Base-by-base conservation (phyloP, 495 filamentous ascomycete genomes). In the Penicillium mononematosum region DNA sequence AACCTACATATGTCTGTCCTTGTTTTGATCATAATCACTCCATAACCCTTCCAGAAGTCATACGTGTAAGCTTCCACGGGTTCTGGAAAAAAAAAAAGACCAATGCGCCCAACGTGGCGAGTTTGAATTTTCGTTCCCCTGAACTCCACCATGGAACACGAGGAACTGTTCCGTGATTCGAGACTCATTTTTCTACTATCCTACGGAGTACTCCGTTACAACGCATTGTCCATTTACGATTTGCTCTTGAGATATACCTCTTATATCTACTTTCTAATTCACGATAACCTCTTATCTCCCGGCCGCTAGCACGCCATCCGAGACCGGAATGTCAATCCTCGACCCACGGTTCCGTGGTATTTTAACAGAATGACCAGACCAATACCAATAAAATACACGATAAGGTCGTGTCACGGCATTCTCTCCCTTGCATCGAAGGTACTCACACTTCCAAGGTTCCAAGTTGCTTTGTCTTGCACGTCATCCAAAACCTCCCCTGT, bases 231-330 rank as follows among this genome's bases (percentile, higher is more conserved):
- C 44, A 20, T 24, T 12, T 47, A 31, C 10, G 9, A 32, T 32
- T 10, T 11, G 2, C 9, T 10, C 0, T 32, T 10, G 10, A 11
- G 29, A 32, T 32, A 32, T 12, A 32, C 9, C 31, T 34, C 31
- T 10, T 34, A 51, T 20, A 45, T 36, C 32, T 55, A 34, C 19
- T 55, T 12, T 44, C 44, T 31, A 54, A 31, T 52, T 34, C 19
- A 24, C 32, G 42, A 59, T 34, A 36, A 31, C 20, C 48, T 41
- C 53, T 61, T 61, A 66, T 66, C 58, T 41, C 25, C 12, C 36
- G 52, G 51, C 56, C 59, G 56, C 62, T 65, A 65, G 44, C 62
- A 65, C 62, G 60, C 60, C 60, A 60, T 56, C 64, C 64, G 61
- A 57, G 56, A 61, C 60, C 60, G 63, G 63, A 66, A 66, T 63